Base-by-base conservation (phyloP, 371 early-diverging fungal species). In the Quaeritorhiza haematococci region DNA sequence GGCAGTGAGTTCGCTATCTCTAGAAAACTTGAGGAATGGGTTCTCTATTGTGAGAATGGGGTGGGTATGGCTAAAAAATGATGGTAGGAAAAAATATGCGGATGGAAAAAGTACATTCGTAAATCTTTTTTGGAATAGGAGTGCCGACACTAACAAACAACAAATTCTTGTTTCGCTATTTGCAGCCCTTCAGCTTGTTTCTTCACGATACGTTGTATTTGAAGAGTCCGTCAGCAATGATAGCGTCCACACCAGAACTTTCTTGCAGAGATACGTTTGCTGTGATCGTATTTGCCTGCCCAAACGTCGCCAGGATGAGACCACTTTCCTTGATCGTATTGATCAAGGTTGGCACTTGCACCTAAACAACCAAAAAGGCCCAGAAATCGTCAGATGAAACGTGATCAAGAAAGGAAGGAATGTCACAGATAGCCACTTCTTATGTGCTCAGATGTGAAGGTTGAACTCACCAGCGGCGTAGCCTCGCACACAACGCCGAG, bases 401-500 rank as follows among this genome's bases (percentile, higher is more conserved):
- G 24, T 7, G 4, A 10, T 15, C 13, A 6, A 17, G 19, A n/a
- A 15, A 33, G 33, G 15, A 28, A 38, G 54, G 32, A 8, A 13
- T 35, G 13, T 47, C 15, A 23, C 29, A 33, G 34, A 29, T 24
- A 41, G 8, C 19, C 1, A 32, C 23, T 30, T 17, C 28, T 17
- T 44, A 2, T 19, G 3, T 15, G 41, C 1, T 28, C 33, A 23
- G 1, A n/a, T n/a, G n/a, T n/a, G n/a, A n/a, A n/a, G n/a, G n/a
- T n/a, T n/a, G 34, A 48, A 67, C 75, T 58, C 78, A 89, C 89
- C 73, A 93, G 62, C 6, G 91, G 92, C 32, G 86, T 84, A 4
- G 93, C 90, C 51, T 88, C 86, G 62, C 90, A 92, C 51, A 96
- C 83, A 15, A 96, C 69, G 7, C 96, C 96, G 33, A 96, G 70